Conservation (phyloP, 495 filamentous ascomycete species). For the Tuber indicum region DNA sequence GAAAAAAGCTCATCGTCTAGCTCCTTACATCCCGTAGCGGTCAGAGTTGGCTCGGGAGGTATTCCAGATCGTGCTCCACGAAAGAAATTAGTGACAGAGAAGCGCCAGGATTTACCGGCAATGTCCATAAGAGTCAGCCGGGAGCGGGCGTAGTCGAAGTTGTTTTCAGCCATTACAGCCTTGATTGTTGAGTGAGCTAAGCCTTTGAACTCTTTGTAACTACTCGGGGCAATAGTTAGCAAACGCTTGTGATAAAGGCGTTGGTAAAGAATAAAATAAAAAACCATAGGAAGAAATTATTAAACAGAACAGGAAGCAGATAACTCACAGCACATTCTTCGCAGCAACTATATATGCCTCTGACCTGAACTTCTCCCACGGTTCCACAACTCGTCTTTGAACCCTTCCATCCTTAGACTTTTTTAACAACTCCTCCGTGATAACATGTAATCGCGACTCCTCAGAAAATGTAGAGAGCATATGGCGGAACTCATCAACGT, state of each 20-base stretch:
- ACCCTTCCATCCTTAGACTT: conserved; percentile 41
- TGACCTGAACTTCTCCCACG: conserved; percentile 67
- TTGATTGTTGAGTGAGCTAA: conserved; percentile 73
- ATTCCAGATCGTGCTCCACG: conserved; percentile 54
- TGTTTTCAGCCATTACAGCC: conserved; percentile 83
- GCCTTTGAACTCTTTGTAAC: conserved; percentile 72
- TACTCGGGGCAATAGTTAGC: conserved; percentile 32
- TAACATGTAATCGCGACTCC: conserved; percentile 73
- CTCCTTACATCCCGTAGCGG: conserved; percentile 68
- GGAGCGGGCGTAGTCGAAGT: conserved; percentile 76
- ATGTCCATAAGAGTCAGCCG: conserved; percentile 67
- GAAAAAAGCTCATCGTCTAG: conserved; percentile 72
- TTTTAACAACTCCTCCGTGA: conserved; percentile 76
- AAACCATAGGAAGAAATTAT: neutral
- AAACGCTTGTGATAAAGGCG: neutral
- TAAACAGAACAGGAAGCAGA: neutral
- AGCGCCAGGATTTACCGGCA: conserved; percentile 76
- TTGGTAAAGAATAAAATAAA: neutral
- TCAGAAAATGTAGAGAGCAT: conserved; percentile 74
- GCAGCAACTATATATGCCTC: conserved; percentile 66
- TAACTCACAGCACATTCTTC: conserved; percentile 48
- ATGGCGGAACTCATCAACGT: conserved; percentile 87
- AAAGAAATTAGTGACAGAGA: conserved; percentile 67
- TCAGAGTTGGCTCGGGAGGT: conserved; percentile 55
- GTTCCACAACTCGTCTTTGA: conserved; percentile 41